phyloP scores from a whole-genome alignment of 345 rosid species.

The Aegle marmelos region DNA sequence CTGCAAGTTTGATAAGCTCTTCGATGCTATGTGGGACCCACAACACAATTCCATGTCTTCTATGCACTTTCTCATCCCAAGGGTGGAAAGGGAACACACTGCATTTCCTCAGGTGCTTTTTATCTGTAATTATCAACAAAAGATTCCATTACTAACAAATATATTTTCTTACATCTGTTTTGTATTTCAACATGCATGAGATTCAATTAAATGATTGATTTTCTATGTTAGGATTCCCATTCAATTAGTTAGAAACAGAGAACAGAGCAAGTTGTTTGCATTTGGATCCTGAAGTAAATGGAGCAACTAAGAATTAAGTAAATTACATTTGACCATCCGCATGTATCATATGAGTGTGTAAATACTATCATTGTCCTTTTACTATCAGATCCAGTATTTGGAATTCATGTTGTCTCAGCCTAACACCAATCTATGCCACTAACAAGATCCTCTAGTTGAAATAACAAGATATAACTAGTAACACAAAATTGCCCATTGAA shows the following conservation, averaged over 20 bases:
- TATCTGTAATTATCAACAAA: slow-evolving; percentile 32
- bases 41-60: slow-evolving; percentile 59
- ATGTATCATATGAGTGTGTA: too few relatives aligned
- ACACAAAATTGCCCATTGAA: not conserved
- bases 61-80: slow-evolving; percentile 37
- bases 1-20: slow-evolving; percentile 57
- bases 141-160: not conserved
- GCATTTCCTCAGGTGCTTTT: slow-evolving; percentile 50
- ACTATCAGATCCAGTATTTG: not conserved
- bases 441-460: not conserved
- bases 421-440: not conserved
- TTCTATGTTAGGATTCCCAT: not conserved
- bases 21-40: slow-evolving; percentile 59
- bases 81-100: slow-evolving; percentile 78
- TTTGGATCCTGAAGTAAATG: too few relatives aligned
- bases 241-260: not conserved
- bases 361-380: not conserved
- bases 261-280: too few relatives aligned
- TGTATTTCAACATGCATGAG: too few relatives aligned
- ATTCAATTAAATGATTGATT: not conserved
- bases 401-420: not conserved
- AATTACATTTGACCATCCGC: too few relatives aligned
- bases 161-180: too few relatives aligned
- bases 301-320: too few relatives aligned
- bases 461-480: not conserved